phyloP scores from a whole-genome alignment of 2,329 filamentous ascomycete species.

The Neonectria magnoliae region DNA sequence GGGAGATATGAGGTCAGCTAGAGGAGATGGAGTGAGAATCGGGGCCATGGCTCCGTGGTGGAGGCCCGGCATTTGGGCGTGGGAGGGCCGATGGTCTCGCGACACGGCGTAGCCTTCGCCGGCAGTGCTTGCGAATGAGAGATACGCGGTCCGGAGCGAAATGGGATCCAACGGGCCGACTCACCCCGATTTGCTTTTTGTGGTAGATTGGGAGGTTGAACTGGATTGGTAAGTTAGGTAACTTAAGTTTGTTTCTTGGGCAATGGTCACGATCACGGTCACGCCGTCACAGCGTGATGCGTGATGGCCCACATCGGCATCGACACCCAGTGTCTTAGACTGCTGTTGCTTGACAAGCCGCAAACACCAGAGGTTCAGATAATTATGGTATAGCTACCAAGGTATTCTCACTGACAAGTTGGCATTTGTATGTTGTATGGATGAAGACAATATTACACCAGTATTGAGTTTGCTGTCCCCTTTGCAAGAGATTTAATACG shows the following conservation, averaged over 20 bases:
- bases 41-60: conserved; percentile 3
- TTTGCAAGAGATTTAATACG: not conserved
- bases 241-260: not conserved
- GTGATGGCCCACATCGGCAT: not conserved
- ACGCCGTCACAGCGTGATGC: not conserved
- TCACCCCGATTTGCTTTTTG: not conserved
- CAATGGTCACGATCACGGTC: not conserved
- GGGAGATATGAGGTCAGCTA: not conserved
- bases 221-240: not conserved
- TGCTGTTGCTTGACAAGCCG: not conserved
- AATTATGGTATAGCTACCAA: not conserved
- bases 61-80: not conserved
- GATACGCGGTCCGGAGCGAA: not conserved
- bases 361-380: too few relatives aligned
- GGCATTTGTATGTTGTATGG: too few relatives aligned
- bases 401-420: not conserved
- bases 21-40: conserved; percentile 6
- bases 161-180: not conserved
- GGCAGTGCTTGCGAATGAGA: not conserved
- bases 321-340: not conserved
- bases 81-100: not conserved
- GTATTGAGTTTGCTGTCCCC: not conserved
- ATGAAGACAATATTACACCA: too few relatives aligned
- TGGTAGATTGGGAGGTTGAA: not conserved
- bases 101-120: not conserved